These are phyloP conservation scores for Corylus avellana DNA, from an alignment of 306 rosid genomes.

Conservation along the genomic window DNA sequence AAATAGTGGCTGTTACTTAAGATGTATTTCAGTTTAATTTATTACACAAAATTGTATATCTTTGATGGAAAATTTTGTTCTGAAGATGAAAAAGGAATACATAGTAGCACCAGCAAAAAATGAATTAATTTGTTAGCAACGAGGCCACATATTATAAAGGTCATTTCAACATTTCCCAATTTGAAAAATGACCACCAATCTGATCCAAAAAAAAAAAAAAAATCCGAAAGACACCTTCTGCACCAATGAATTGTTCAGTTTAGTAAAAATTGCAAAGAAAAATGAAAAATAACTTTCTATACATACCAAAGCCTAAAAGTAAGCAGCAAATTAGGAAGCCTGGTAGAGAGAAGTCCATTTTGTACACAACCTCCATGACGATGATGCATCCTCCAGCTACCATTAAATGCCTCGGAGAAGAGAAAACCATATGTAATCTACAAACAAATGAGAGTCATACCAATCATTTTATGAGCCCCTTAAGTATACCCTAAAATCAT, in stretches of 20 bases:
- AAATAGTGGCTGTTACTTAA: not conserved
- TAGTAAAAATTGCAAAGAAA: slow-evolving; percentile 10
- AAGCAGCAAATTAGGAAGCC: slow-evolving; percentile 84
- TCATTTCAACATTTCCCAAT: slow-evolving; percentile 12
- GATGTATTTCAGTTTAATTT: not conserved
- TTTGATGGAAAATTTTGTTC: not conserved
- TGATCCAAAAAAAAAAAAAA: not conserved
- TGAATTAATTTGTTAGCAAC: not conserved
- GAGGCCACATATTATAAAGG: not conserved
- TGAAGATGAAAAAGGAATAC: not conserved
- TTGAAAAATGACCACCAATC: not conserved
- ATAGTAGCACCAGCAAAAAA: not conserved
- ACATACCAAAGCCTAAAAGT: slow-evolving; percentile 91
- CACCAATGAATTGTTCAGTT: slow-evolving; percentile 19
- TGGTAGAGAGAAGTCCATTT: slow-evolving; percentile 80
- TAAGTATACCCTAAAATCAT: not conserved
- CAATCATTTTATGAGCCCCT: slow-evolving; percentile 7
- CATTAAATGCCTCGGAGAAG: slow-evolving; percentile 93
- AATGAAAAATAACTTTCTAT: slow-evolving; percentile 10
- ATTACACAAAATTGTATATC: not conserved
- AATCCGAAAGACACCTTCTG: not conserved
- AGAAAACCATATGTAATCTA: slow-evolving; percentile 96
- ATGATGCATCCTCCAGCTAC: slow-evolving; percentile 91
- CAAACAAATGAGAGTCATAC: slow-evolving; percentile 23
- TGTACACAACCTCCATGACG: slow-evolving; percentile 73